phyloP scores from a whole-genome alignment of 1,284 basidiomycete species.

The Apiotrichum gamsii region DNA sequence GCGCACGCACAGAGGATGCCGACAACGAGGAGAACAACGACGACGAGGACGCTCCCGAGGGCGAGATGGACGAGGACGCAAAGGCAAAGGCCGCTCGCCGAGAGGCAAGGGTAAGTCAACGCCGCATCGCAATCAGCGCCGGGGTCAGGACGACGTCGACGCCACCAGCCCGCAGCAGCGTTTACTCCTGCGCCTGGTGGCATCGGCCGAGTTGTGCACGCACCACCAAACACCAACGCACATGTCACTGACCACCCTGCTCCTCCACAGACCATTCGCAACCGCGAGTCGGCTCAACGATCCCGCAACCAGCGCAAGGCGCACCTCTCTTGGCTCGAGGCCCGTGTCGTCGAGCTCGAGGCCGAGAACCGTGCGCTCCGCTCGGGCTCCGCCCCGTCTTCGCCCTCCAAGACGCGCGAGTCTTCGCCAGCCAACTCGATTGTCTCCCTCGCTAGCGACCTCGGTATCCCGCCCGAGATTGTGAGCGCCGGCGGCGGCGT shows the following conservation, averaged over 20 bases:
- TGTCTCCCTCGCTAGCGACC: constrained; percentile 30
- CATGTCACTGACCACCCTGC: neutral
- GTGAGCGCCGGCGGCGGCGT: constrained; percentile 32
- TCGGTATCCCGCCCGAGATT: constrained; percentile 33
- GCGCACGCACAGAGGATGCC: constrained; percentile 3
- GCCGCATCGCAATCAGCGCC: too few relatives aligned
- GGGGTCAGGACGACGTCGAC: too few relatives aligned
- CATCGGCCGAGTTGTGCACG: neutral
- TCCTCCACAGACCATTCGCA: constrained; percentile 39
- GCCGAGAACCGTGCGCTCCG: constrained; percentile 38
- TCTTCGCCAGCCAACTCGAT: constrained; percentile 33
- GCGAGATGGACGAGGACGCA: constrained; percentile 25
- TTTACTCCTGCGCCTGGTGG: neutral
- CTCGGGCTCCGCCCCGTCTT: constrained; percentile 11
- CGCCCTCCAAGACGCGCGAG: constrained; percentile 20
- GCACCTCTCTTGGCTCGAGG: constrained; percentile 42
- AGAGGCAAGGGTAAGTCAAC: constrained; percentile 40
- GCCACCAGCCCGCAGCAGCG: too few relatives aligned
- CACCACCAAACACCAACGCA: neutral
- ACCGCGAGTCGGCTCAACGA: constrained; percentile 43
- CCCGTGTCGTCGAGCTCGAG: constrained; percentile 43
- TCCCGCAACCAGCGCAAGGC: constrained; percentile 45
- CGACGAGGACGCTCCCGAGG: constrained; percentile 18
- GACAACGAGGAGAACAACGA: constrained; percentile 19
- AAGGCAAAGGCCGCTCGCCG: constrained; percentile 34